Evolutionary conservation across 129 eudicot genomes (phyloP), one percentile per base, ranked within the genome.

Genomic region (Erigeron canadensis): DNA sequence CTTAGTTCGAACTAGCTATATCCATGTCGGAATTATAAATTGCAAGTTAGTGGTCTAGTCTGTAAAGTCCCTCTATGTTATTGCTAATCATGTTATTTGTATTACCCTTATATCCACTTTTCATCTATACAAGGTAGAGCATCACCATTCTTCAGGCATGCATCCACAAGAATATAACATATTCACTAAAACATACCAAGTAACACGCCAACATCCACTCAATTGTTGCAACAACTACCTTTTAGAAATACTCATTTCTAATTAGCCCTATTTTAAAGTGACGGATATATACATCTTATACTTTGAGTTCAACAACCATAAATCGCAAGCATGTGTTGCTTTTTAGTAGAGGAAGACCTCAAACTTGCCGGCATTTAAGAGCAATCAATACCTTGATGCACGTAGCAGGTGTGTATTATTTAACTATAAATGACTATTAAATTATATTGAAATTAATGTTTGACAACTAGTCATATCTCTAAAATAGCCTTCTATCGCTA

Each of bases 151-250:
- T 44, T 42, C 60, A 72, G 60, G 28, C 15, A 44, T 43, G 44
- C 5, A 17, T 60, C 77, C 58, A 19, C 76, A 57, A 57, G 75
- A 41, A 54, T 12, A 70, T 53, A 70, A 55, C 38, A 70, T 19
- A 56, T 19, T 17, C 13, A 44, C 48, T n/a, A 19, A 38, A 56
- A 28, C 40, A 50, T 72, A 23, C 45, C 39, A n/a, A 3, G 62
- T 37, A 43, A 72, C 42, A 15, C 16, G 59, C 47, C 53, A 13
- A 62, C 48, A n/a, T n/a, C n/a, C n/a, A n/a, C n/a, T n/a, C n/a
- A n/a, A n/a, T n/a, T n/a, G n/a, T n/a, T n/a, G n/a, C n/a, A n/a
- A n/a, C n/a, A n/a, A n/a, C n/a, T n/a, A n/a, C n/a, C n/a, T 62
- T 72, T 53, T 37, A 73, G 21, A 62, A 18, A 40, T 51, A 54